phyloP scores from a whole-genome alignment of 768 basidiomycete genomes.

The Tulasnella sp. region DNA sequence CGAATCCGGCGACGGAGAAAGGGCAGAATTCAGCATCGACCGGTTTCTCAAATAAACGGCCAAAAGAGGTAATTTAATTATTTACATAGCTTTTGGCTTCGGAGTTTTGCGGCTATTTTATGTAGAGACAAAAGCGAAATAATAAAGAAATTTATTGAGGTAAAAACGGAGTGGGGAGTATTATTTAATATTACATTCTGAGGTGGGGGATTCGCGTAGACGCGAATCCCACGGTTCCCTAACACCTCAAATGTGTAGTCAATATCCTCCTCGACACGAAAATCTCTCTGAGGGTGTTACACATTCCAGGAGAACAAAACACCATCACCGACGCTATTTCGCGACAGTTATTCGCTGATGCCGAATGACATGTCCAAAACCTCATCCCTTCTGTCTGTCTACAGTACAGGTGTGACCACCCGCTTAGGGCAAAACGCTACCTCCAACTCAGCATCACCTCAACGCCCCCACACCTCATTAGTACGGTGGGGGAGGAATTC shows the following conservation, averaged over 20 bases:
- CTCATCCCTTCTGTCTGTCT: slow-evolving; percentile 19
- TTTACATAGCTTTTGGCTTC: too few relatives aligned
- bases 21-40: too few relatives aligned
- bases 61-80: too few relatives aligned
- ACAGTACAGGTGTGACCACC: slow-evolving; percentile 12
- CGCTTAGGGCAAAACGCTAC: neutral
- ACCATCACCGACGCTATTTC: slow-evolving; percentile 26
- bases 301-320: slow-evolving; percentile 26
- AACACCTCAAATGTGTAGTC: slow-evolving; percentile 26
- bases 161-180: too few relatives aligned
- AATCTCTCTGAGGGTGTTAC: slow-evolving; percentile 27
- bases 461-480: slow-evolving; percentile 5
- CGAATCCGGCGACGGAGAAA: too few relatives aligned
- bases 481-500: slow-evolving; percentile 25
- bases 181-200: too few relatives aligned
- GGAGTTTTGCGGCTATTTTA: too few relatives aligned
- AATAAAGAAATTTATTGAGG: too few relatives aligned
- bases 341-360: slow-evolving; percentile 1
- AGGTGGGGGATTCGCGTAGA: too few relatives aligned
- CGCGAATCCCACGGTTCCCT: too few relatives aligned
- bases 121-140: too few relatives aligned
- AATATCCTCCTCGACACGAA: slow-evolving; percentile 18
- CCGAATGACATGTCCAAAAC: neutral
- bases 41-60: too few relatives aligned
- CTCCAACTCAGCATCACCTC: slow-evolving; percentile 22